Evolutionary conservation across 306 rosid genomes (phyloP), one percentile per base, ranked within the genome.

Genomic region (Pachyrhizus erosus): DNA sequence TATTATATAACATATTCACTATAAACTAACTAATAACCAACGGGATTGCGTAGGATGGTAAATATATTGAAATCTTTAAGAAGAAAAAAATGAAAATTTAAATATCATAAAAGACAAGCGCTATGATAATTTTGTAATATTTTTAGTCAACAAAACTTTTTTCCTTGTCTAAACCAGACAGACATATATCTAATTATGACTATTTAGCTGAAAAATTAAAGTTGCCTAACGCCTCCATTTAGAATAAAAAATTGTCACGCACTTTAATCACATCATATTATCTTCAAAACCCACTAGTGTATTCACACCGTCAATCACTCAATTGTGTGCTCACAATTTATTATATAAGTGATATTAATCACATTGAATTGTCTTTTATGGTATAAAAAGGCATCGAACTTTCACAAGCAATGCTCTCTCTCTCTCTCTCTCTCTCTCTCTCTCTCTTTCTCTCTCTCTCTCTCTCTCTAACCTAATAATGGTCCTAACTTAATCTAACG

Each of bases 401-500:
- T 70, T 78, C 74, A 77, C 60, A 11, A 26, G 13, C 45, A 45
- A 49, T 7, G 21, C 7, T 29, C 4, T 62, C 31, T 9, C 57
- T 11, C 31, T 9, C 57, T 11, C 31, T 9, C 57, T 11, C 31
- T 9, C 57, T 11, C 31, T 9, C 57, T 11, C 31, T 9, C 57
- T 11, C 31, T 9, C 57, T 11, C n/a, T n/a, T n/a, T n/a, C 7
- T 29, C 4, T 62, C 34, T 24, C 34, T 4, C 40, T 39, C 17
- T 39, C 10, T 49, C 62, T 31, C 31, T 9, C 57, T 11, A 12
- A 17, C 15, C 5, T 12, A 34, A 62, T 12, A 34, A 62, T 61
- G 72, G 72, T 29, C 51, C 21, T 37, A 20, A 34, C 12, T 66
- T 13, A 51, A 80, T 70, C 84, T 0, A 45, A 10, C 66, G 74